Base-by-base conservation (phyloP, 23 red algal genomes). In the Gracilariopsis chorda region DNA sequence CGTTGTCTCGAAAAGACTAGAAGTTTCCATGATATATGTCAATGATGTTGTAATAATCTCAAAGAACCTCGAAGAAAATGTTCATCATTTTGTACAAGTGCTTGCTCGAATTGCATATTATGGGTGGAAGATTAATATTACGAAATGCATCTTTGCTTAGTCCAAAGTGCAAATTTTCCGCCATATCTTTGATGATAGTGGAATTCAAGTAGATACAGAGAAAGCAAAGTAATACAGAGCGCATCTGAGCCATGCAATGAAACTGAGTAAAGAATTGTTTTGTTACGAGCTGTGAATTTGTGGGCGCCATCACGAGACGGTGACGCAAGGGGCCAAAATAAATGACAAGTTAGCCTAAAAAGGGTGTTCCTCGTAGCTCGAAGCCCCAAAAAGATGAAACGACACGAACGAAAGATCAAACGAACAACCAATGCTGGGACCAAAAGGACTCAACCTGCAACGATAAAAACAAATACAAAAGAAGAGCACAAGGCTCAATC, bases 31-130 rank as follows among this genome's bases (percentile, higher is more conserved):
- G 55, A 40, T 76, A 12, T 86, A 86, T 45, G 8, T 86, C 8
- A 29, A 86, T 21, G 59, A 86, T 39, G 14, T 86, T 12, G 0
- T 86, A 59, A 39, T 86, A 71, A 72, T 86, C 61, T 67, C 51
- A 13, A 11, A 65, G 32, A 67, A 56, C n/a, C 14, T 49, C 30
- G 24, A 71, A 71, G 55, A 67, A 47, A 0, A 67, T 42, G 37
- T 86, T 9, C 19, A 12, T 16, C 63, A 77, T 33, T 8, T 77
- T 21, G 39, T 13, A n/a, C 8, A 77, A 0, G 68, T 62, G 20
- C 21, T 88, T 7, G 17, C 20, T 24, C 71, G 12, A 23, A 76
- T 76, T 46, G 11, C 28, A 37, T 21, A 20, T 12, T 9, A 27
- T 11, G 25, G 69, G 39, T 9, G 32, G 12, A 76, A 76, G 0